Evolutionary conservation across 257 asterid genomes (phyloP).

Genomic region (Solanum chilense): DNA sequence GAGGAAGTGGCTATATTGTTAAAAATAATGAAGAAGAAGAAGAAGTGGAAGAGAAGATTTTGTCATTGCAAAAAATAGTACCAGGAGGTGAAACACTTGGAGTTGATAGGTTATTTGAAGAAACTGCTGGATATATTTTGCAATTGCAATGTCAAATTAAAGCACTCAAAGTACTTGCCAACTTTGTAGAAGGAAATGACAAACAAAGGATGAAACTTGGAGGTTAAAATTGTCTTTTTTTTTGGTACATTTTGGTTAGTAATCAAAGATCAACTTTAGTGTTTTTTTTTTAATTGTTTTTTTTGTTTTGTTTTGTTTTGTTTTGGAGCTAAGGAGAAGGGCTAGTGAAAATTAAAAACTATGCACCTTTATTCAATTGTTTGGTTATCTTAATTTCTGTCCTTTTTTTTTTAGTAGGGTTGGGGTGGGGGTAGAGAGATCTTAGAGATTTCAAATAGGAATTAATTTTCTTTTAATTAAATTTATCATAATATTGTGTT

Average conservation of each 20-base stretch:
- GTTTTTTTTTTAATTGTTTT: not conserved
- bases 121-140: conserved; percentile 56
- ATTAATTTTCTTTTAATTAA: not conserved
- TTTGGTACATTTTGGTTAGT: not conserved
- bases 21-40: not conserved
- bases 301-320: not conserved
- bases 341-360: not conserved
- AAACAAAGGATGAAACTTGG: conserved; percentile 32
- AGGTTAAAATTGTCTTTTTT: conserved; percentile 14
- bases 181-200: conserved; percentile 25
- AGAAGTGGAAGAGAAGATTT: conserved; percentile 34
- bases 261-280: not conserved
- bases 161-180: conserved; percentile 40
- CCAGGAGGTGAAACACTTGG: conserved; percentile 59
- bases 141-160: conserved; percentile 35
- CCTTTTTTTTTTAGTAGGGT: not conserved
- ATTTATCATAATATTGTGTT: not conserved
- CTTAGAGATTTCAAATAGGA: not conserved
- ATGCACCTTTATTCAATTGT: not conserved
- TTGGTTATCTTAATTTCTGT: not conserved
- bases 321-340: not conserved
- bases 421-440: not conserved
- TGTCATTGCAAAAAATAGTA: conserved; percentile 40
- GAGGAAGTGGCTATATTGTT: not conserved
- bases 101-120: conserved; percentile 35